These are phyloP conservation scores for Podospora pseudoanserina DNA, from an alignment of 495 filamentous ascomycete genomes.

Conservation along the genomic window DNA sequence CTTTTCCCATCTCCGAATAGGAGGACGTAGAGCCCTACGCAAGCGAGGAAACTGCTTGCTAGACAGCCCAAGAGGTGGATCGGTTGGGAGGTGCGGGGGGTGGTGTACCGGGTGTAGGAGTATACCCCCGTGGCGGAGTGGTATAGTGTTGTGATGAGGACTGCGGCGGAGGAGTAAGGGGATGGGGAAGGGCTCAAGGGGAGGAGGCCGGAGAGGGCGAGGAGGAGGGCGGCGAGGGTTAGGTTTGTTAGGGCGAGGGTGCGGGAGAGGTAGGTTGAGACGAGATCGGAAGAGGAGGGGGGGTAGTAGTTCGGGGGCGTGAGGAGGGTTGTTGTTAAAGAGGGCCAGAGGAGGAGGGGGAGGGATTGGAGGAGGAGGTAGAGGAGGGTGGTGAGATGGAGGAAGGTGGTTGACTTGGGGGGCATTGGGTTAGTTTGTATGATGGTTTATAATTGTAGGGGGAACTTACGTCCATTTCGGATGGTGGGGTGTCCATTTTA, in stretches of 20 bases:
- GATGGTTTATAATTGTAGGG: neutral
- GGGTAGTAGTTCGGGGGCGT: slow-evolving; percentile 37
- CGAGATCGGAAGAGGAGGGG: no score
- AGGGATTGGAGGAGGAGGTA: slow-evolving; percentile 67
- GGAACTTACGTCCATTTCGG: slow-evolving; percentile 16
- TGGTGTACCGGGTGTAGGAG: slow-evolving; percentile 56
- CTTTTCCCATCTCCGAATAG: slow-evolving; percentile 66
- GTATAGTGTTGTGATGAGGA: slow-evolving; percentile 63
- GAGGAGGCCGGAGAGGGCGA: slow-evolving; percentile 61
- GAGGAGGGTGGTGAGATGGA: slow-evolving; percentile 61
- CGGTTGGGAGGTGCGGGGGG: slow-evolving; percentile 29
- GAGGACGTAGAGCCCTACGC: slow-evolving; percentile 67
- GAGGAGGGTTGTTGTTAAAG: slow-evolving; percentile 55
- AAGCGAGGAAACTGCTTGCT: slow-evolving; percentile 51
- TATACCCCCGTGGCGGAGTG: slow-evolving; percentile 64
- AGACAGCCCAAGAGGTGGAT: slow-evolving; percentile 53
- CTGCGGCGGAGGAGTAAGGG: slow-evolving; percentile 45
- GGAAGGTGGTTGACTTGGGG: slow-evolving; percentile 58
- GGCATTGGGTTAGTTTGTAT: neutral
- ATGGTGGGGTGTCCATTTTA: neutral
- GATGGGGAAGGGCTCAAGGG: neutral
- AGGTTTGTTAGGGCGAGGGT: slow-evolving; percentile 64
- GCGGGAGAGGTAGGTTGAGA: slow-evolving; percentile 61
- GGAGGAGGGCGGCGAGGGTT: slow-evolving; percentile 58
- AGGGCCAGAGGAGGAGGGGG: slow-evolving; percentile 60